A percentile compares a stretch with the other conserved stretches of the same genome.
Evolutionary conservation across 768 basidiomycete genomes (phyloP).

Genomic region (Candolleomyces eurysporus): DNA sequence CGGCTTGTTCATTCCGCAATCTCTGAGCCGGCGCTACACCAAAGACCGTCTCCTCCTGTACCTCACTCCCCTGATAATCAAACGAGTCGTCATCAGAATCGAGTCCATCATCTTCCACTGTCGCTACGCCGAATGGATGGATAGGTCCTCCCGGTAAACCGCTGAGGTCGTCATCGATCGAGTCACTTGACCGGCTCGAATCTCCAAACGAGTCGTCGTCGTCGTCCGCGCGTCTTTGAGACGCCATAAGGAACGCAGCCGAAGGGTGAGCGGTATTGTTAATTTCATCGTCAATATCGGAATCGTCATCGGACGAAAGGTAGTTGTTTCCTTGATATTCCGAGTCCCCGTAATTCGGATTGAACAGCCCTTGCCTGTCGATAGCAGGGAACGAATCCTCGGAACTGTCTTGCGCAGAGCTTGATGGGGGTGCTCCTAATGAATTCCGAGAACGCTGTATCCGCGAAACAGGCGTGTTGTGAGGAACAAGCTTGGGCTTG

Average conservation of each 20-base stretch:
- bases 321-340: slow-evolving; percentile 18
- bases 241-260: slow-evolving; percentile 68
- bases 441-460: slow-evolving; percentile 10
- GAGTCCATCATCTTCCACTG: slow-evolving; percentile 49
- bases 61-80: slow-evolving; percentile 37
- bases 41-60: slow-evolving; percentile 68
- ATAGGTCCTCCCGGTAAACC: slow-evolving; percentile 40
- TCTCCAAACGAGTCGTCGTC: slow-evolving; percentile 48
- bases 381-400: slow-evolving; percentile 7
- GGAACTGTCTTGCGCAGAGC: background rate
- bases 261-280: slow-evolving; percentile 64
- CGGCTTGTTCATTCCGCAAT: slow-evolving; percentile 20
- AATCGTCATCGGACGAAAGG: slow-evolving; percentile 50
- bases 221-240: slow-evolving; percentile 35
- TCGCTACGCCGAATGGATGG: slow-evolving; percentile 58
- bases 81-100: slow-evolving; percentile 56
- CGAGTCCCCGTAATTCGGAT: slow-evolving; percentile 1
- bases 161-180: slow-evolving; percentile 47
- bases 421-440: too few species aligned
- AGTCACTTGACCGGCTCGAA: slow-evolving; percentile 59
- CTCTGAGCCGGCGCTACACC: slow-evolving; percentile 60
- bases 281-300: slow-evolving; percentile 59
- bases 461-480: slow-evolving; percentile 18
- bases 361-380: background rate
- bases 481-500: background rate